Evolutionary conservation across 164 flowering plant species (phyloP).

Genomic region (Stephania japonica): DNA sequence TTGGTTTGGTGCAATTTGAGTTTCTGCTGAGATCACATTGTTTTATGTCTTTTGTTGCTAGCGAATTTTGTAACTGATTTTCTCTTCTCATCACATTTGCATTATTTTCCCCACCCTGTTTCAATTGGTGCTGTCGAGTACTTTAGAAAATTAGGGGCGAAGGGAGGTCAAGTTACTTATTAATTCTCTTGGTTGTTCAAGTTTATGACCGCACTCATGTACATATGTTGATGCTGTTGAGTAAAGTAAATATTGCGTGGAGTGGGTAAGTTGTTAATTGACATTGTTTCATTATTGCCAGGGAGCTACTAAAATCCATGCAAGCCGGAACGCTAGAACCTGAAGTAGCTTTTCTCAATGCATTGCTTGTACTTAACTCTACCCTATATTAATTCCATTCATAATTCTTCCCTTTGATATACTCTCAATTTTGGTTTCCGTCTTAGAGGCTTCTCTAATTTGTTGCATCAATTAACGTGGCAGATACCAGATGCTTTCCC

Average conservation of each 20-base stretch:
- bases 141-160: too few species aligned
- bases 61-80: too few species aligned
- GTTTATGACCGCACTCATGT: too few species aligned
- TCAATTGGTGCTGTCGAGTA: too few species aligned
- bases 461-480: neutral
- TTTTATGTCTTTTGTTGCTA: too few species aligned
- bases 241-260: neutral
- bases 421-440: neutral
- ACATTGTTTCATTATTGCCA: constrained; percentile 23
- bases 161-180: too few species aligned
- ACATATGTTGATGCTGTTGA: neutral
- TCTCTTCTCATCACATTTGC: too few species aligned
- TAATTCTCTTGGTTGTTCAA: too few species aligned
- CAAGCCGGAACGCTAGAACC: constrained; percentile 77
- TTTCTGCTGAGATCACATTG: too few species aligned
- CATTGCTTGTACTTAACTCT: constrained; percentile 54
- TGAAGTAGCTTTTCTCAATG: constrained; percentile 82
- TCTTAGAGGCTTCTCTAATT: constrained; percentile 7
- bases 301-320: constrained; percentile 74
- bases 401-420: neutral
- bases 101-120: too few species aligned
- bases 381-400: neutral
- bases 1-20: too few species aligned
- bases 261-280: neutral
- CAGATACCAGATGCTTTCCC: constrained; percentile 93